Evolutionary conservation across 257 asterid genomes (phyloP).

Genomic region (Penstemon eatonii): DNA sequence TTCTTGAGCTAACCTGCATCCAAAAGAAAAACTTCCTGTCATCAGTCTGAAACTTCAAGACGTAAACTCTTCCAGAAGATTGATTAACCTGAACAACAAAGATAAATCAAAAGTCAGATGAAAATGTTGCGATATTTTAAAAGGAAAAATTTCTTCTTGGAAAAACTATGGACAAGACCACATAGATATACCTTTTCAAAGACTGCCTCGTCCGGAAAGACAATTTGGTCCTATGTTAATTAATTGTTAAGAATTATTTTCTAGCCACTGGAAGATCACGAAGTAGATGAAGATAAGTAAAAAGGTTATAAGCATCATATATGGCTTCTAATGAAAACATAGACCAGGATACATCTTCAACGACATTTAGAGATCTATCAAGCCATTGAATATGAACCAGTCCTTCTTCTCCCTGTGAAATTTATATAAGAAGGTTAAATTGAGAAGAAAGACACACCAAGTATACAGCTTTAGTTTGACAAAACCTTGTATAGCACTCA

Average conservation of each 20-base stretch:
- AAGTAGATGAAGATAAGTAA: constrained; percentile 12
- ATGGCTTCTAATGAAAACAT: constrained; percentile 13
- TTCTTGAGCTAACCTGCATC: constrained; percentile 73
- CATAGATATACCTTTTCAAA: constrained; percentile 68
- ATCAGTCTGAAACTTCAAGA: constrained; percentile 81
- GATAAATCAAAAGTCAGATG: constrained; percentile 22
- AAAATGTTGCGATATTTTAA: not conserved
- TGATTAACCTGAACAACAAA: constrained; percentile 67
- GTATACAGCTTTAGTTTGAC: not conserved
- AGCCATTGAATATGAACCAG: constrained; percentile 89
- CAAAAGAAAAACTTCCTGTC: constrained; percentile 92
- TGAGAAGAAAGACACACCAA: constrained; percentile 6
- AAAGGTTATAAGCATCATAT: constrained; percentile 17
- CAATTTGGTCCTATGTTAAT: constrained; percentile 74
- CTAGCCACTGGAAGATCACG: constrained; percentile 19
- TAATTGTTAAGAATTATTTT: constrained; percentile 50
- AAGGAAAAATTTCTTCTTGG: constrained; percentile 4
- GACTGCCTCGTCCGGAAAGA: constrained; percentile 88
- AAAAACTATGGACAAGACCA: constrained; percentile 16
- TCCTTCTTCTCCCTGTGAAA: constrained; percentile 83
- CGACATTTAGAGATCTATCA: constrained; percentile 60
- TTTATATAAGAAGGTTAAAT: constrained; percentile 18
- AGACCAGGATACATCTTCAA: constrained; percentile 85
- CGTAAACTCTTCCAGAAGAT: constrained; percentile 87
- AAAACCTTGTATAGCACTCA: constrained; percentile 25